Evolutionary conservation across 257 asterid species (phyloP), one percentile per base, ranked within the genome.

Genomic region (Solanum corneliomulleri): DNA sequence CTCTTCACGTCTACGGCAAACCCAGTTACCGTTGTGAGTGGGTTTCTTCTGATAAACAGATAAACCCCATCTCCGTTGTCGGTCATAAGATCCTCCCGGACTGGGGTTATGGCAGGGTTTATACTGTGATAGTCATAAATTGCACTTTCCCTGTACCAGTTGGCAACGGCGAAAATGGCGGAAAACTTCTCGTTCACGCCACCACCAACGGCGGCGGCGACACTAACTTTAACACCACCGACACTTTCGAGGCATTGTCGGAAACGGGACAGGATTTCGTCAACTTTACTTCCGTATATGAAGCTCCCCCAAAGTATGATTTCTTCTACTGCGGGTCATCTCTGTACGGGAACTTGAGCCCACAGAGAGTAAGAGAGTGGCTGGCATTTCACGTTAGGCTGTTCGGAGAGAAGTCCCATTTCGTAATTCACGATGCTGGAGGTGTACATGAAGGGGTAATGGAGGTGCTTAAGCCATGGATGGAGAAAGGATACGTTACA

Each of bases 91-190:
- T 92, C 87, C 92, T 93, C 15, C 92, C 94, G 11, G 95, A 91
- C 45, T 95, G 98, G 98, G 98, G 98, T 4, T 95, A 92, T 90
- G 98, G 98, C 77, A 93, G 95, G 52, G 93, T 95, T 52, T 95
- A 95, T 92, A 95, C 98, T 23, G 98, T 93, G 35, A 92, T 95
- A 5, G 95, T 95, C 13, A 92, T 95, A 4, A 94, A 95, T 82
- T 95, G 98, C 89, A 94, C 98, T 6, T 95, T 94, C 87, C 89
- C 92, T 5, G 23, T 64, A 3, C 84, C 88, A 39, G 86, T 90
- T 16, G 89, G 88, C 52, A 91, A 81, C 4, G 90, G 60, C 7
- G 82, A 88, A 27, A 11, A 6, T 6, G 95, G 93, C 13, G 98
- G 98, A 6, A 88, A 89, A 83, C 92, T 95, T 9, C 86, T 93